These are phyloP conservation scores for Candolleomyces efflorescens DNA, from an alignment of 768 basidiomycete species.

Conservation along the genomic window DNA sequence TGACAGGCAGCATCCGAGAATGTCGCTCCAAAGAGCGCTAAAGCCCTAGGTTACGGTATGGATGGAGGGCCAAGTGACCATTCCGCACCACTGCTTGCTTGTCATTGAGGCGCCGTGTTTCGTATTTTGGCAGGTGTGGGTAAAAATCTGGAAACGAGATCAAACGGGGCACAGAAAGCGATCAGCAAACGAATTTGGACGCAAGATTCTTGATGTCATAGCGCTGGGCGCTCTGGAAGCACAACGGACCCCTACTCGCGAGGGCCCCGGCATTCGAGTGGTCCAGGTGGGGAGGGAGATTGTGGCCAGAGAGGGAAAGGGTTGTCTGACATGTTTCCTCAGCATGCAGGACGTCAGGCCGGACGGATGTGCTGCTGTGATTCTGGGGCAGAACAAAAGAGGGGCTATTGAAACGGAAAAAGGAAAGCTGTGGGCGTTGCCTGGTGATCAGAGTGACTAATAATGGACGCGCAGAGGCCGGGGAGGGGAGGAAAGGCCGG, in stretches of 20 bases:
- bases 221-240: neutral
- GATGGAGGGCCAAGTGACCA: neutral
- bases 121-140: slow-evolving; percentile 1
- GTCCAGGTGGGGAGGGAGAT: too few species aligned
- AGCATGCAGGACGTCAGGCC: neutral
- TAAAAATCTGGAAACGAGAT: neutral
- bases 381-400: slow-evolving; percentile 4
- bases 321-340: too few species aligned
- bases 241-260: neutral
- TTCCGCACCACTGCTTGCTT: neutral
- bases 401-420: neutral
- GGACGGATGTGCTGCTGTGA: neutral
- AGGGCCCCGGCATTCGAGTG: too few species aligned
- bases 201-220: neutral
- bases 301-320: too few species aligned
- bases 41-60: neutral
- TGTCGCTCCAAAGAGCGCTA: neutral
- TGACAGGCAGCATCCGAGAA: neutral
- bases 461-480: neutral
- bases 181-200: neutral
- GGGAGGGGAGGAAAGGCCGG: slow-evolving; percentile 2
- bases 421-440: neutral
- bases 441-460: neutral
- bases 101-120: neutral
- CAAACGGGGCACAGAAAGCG: neutral